Evolutionary conservation across 2,329 filamentous ascomycete species (phyloP), one percentile per base, ranked within the genome.

Genomic region (Apiospora arundinis): DNA sequence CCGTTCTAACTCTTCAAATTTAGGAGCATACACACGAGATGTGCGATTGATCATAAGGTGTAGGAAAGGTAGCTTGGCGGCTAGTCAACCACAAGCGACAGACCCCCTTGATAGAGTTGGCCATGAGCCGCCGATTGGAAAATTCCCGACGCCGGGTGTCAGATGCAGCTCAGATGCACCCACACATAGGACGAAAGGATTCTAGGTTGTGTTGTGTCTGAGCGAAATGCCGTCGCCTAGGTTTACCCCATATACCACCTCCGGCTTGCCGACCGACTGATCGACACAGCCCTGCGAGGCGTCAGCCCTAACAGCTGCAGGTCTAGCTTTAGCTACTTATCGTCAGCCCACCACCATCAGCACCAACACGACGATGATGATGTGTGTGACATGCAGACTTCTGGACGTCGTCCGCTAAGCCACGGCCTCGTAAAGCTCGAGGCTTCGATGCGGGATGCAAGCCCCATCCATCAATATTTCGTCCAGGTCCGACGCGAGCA

Each of bases 261-360:
- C 32, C 56, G 32, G 32, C 56, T n/a, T n/a, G 8, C 32, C 52
- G 52, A 32, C 32, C 32, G 56, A 16, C 56, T 63, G 56, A 63
- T 63, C 21, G 56, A 63, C 56, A 63, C 56, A 63, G 56, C 56
- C 56, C 32, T 40, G 8, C 21, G 32, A 63, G 56, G 32, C 56
- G 56, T 63, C 32, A 63, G 56, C 56, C 56, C 56, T 63, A 63
- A 18, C 8, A 63, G 56, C 56, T 40, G 21, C 56, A 63, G 28
- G 56, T 23, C 56, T 40, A 63, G 21, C 56, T 28, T 52, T 60
- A 23, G 48, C 48, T 23, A 56, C 32, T 40, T 40, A 37, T 63
- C 25, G 37, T 37, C 32, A 40, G 28, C 32, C 56, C 32, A 63
- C 52, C 52, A 37, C 28, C 25, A 32, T 11, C 25, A 32, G 14